Conservation (phyloP, 257 asterid species). For the Dorcoceras hygrometricum region DNA sequence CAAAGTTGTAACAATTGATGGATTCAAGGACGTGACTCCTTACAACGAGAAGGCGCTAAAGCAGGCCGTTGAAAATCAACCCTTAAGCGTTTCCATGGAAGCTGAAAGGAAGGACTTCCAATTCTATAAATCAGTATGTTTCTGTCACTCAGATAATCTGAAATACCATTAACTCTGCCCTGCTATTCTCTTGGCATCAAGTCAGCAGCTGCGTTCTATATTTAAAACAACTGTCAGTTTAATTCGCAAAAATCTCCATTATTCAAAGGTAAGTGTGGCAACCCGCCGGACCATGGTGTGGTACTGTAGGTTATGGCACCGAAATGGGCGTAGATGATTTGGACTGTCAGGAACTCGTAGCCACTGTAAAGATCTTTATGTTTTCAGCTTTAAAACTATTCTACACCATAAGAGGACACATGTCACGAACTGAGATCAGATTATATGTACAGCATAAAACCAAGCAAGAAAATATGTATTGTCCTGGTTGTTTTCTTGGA, state of each 20-base stretch:
- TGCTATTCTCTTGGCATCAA: too few relatives aligned
- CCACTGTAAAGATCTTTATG: conserved; percentile 57
- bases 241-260: conserved; percentile 34
- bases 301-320: conserved; percentile 60
- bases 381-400: conserved; percentile 33
- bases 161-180: too few relatives aligned
- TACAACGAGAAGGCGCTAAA: too few relatives aligned
- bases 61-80: too few relatives aligned
- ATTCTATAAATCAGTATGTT: too few relatives aligned
- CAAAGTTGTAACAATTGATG: too few relatives aligned
- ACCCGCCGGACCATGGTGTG: conserved; percentile 72
- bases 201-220: too few relatives aligned
- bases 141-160: too few relatives aligned
- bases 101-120: too few relatives aligned
- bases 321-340: conserved; percentile 56
- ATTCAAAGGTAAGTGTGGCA: conserved; percentile 60
- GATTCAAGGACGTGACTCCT: too few relatives aligned
- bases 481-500: neutral
- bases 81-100: too few relatives aligned
- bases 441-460: conserved; percentile 14
- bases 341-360: conserved; percentile 71
- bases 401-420: neutral
- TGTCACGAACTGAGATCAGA: neutral
- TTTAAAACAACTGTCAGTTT: too few relatives aligned
- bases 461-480: neutral